Conservation (phyloP, 2,329 filamentous ascomycete species). For the Diaporthe caulivora region DNA sequence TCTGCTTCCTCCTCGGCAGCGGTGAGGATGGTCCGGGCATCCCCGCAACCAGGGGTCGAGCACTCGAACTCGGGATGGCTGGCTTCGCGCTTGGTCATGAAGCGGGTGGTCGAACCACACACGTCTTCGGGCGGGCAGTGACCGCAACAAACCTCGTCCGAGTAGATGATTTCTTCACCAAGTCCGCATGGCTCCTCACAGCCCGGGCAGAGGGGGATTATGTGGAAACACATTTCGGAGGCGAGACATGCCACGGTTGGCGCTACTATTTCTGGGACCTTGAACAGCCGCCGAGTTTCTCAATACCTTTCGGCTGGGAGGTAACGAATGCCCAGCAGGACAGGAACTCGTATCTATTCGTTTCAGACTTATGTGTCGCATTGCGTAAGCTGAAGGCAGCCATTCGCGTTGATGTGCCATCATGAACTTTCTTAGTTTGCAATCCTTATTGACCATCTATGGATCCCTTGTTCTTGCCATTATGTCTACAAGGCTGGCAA, state of each 20-base stretch:
- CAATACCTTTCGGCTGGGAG: background rate
- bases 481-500: background rate
- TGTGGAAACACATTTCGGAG: slow-evolving; percentile 37
- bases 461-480: background rate
- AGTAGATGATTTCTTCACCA: slow-evolving; percentile 39
- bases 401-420: background rate
- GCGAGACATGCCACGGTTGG: background rate
- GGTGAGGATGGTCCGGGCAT: background rate
- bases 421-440: background rate
- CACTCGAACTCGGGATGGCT: slow-evolving; percentile 37
- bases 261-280: background rate
- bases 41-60: slow-evolving; percentile 35
- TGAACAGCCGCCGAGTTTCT: too few relatives aligned
- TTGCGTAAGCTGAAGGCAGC: background rate
- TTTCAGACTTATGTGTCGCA: background rate
- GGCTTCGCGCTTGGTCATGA: slow-evolving; percentile 37
- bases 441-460: background rate
- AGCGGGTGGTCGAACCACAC: slow-evolving; percentile 33
- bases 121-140: slow-evolving; percentile 29
- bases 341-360: background rate
- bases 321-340: background rate
- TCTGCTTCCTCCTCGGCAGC: slow-evolving; percentile 34
- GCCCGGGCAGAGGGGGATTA: slow-evolving; percentile 37
- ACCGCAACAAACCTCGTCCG: slow-evolving; percentile 35
- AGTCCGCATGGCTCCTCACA: slow-evolving; percentile 39